phyloP scores from a whole-genome alignment of 768 basidiomycete species.

The Cystofilobasidium capitatum region DNA sequence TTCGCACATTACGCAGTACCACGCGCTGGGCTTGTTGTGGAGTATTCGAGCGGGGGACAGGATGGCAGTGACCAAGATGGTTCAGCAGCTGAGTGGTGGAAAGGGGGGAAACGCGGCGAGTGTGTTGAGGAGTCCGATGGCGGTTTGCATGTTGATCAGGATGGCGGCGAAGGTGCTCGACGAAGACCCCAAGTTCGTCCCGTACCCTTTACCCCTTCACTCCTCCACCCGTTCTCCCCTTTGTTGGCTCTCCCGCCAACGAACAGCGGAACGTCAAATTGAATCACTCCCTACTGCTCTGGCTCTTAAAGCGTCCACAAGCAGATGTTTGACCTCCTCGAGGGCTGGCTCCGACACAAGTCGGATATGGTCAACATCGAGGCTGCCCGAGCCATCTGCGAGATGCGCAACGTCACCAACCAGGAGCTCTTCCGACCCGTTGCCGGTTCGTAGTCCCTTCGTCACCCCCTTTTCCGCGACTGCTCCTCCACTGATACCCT shows the following conservation, averaged over 20 bases:
- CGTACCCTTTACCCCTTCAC: background rate
- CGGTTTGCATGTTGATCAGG: constrained; percentile 94
- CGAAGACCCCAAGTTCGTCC: constrained; percentile 87
- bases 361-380: constrained; percentile 99
- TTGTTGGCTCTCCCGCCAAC: background rate
- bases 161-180: constrained; percentile 99
- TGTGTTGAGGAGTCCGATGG: constrained; percentile 88
- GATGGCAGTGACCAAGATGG: constrained; percentile 99
- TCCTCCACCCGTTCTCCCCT: background rate
- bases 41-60: constrained; percentile 92
- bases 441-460: constrained; percentile 52
- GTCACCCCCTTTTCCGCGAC: background rate
- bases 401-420: constrained; percentile 74
- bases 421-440: constrained; percentile 77
- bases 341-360: constrained; percentile 93
- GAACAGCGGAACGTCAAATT: too few relatives aligned
- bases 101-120: constrained; percentile 67
- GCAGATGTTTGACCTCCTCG: constrained; percentile 86
- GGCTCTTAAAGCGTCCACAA: constrained; percentile 58
- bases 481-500: constrained; percentile 20
- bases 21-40: constrained; percentile 86
- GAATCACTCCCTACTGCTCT: background rate
- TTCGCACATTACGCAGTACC: constrained; percentile 92
- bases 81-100: constrained; percentile 65
- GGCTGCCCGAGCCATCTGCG: constrained; percentile 92